A percentile compares a stretch with the other conserved stretches of the same genome.
Evolutionary conservation across 345 rosid genomes (phyloP).

Genomic region (Populus tremula): DNA sequence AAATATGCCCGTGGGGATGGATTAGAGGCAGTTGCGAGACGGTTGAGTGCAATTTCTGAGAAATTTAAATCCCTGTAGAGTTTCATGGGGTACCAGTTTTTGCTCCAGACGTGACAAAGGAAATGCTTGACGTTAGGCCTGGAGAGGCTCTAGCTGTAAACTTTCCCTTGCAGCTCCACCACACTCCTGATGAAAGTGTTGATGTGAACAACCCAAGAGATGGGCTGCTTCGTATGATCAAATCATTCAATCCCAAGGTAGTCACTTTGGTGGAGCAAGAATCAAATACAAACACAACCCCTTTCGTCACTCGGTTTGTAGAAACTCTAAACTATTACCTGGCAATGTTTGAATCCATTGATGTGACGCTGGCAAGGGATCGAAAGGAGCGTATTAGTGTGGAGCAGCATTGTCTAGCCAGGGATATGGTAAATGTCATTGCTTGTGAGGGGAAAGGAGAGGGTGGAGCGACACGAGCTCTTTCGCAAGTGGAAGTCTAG

Average conservation of each 20-base stretch:
- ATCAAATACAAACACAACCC: constrained; percentile 72
- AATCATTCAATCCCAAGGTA: constrained; percentile 63
- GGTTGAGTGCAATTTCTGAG: constrained; percentile 46
- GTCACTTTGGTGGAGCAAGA: constrained; percentile 69
- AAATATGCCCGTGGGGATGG: constrained; percentile 54
- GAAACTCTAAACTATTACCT: constrained; percentile 61
- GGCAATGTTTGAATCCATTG: constrained; percentile 72
- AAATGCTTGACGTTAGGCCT: constrained; percentile 63
- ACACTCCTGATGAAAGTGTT: constrained; percentile 69
- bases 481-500: constrained; percentile 73
- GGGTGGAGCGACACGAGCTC: constrained; percentile 70
- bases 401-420: constrained; percentile 65
- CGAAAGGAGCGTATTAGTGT: constrained; percentile 46
- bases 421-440: constrained; percentile 63
- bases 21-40: constrained; percentile 44
- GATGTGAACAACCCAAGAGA: constrained; percentile 68
- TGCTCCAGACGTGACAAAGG: constrained; percentile 45
- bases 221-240: constrained; percentile 61
- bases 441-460: constrained; percentile 70
- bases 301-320: constrained; percentile 54
- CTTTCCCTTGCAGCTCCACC: constrained; percentile 71
- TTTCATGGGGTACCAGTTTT: constrained; percentile 56
- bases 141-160: constrained; percentile 68
- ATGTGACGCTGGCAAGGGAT: constrained; percentile 49
- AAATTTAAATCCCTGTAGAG: constrained; percentile 54